Evolutionary conservation across 495 filamentous ascomycete species (phyloP).

Genomic region (Diplogelasinospora grovesii): DNA sequence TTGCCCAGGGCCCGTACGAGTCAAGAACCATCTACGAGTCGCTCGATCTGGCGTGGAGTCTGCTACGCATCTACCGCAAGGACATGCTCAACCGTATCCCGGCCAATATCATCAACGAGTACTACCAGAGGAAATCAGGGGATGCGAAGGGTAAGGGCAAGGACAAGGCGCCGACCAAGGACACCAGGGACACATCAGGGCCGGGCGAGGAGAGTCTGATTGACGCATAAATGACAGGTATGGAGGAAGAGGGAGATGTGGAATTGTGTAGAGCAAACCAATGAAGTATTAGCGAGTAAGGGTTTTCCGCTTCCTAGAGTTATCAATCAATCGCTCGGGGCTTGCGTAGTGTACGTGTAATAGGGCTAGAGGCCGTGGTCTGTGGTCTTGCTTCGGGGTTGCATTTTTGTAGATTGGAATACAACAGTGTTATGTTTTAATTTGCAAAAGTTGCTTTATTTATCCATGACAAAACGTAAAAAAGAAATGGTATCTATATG

Average conservation of each 20-base stretch:
- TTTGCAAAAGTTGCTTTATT: too few species aligned
- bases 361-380: conserved; percentile 9
- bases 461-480: too few species aligned
- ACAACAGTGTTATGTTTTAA: conserved; percentile 9
- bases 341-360: too few species aligned
- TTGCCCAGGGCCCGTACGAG: conserved; percentile 89
- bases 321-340: too few species aligned
- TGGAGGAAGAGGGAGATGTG: neutral
- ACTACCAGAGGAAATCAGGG: conserved; percentile 67
- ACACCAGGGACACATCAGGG: conserved; percentile 45
- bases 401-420: conserved; percentile 21
- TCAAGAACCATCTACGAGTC: conserved; percentile 82
- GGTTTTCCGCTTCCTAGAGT: conserved; percentile 4
- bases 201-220: conserved; percentile 60
- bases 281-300: too few species aligned
- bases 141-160: conserved; percentile 49
- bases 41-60: conserved; percentile 89
- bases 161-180: conserved; percentile 51
- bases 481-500: too few species aligned
- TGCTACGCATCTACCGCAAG: conserved; percentile 94
- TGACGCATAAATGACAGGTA: conserved; percentile 55
- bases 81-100: conserved; percentile 97
- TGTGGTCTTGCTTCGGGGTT: conserved; percentile 8
- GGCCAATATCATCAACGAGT: conserved; percentile 86
- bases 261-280: too few species aligned